Conservation (phyloP, 1,284 basidiomycete genomes). For the Rhodotorula sp. region DNA sequence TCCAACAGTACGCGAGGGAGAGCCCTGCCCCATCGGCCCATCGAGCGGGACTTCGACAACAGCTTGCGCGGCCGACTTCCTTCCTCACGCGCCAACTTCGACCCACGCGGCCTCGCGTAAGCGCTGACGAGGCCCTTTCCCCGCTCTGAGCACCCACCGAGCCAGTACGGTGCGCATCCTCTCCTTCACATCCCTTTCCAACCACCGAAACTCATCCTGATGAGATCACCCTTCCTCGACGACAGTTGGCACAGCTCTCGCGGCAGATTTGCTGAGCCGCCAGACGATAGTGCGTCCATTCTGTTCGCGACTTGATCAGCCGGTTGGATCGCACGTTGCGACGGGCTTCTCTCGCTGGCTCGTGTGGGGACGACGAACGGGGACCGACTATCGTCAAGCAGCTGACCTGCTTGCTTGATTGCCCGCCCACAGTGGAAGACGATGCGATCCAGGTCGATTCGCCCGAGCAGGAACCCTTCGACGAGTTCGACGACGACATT, state of each 20-base stretch:
- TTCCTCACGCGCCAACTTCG: too few relatives aligned
- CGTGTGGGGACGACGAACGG: neutral
- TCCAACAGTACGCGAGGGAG: too few relatives aligned
- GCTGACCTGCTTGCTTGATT: neutral
- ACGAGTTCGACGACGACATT: constrained; percentile 42
- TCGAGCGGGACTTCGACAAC: too few relatives aligned
- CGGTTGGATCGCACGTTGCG: neutral
- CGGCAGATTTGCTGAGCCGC: neutral
- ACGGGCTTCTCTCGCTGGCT: neutral
- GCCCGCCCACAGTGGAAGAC: constrained; percentile 25
- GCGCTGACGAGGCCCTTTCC: neutral
- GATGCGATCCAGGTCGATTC: constrained; percentile 42
- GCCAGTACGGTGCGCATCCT: neutral
- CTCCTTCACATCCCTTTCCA: neutral
- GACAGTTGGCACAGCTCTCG: neutral
- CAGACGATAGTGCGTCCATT: neutral
- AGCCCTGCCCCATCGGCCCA: too few relatives aligned
- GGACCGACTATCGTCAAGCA: too few relatives aligned
- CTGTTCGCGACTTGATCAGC: too few relatives aligned
- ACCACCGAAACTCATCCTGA: too few relatives aligned
- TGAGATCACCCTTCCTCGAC: neutral
- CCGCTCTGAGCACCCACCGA: neutral
- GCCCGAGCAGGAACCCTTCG: constrained; percentile 42
- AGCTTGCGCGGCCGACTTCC: too few relatives aligned
- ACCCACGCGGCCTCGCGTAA: too few relatives aligned